Percentiles rank a stretch among this genome's conserved stretches.
phyloP scores from a whole-genome alignment of 257 asterid genomes.

The Fraxinus excelsior region DNA sequence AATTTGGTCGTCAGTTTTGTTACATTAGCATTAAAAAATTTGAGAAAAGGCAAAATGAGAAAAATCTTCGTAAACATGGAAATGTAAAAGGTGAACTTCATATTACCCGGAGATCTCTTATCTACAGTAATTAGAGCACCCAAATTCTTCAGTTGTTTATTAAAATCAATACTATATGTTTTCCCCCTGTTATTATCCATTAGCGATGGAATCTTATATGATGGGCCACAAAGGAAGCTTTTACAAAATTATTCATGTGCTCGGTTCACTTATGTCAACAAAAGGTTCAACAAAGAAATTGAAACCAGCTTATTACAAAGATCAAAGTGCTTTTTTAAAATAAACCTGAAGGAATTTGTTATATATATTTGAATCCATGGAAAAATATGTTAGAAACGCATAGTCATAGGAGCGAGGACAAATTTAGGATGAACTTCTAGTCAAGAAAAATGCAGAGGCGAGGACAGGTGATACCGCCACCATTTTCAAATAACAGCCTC shows the following conservation, averaged over 20 bases:
- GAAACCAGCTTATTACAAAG: not conserved
- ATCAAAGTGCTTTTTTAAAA: not conserved
- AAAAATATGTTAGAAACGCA: not conserved
- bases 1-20: conserved; percentile 16
- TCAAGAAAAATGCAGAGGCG: not conserved
- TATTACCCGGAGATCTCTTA: not conserved
- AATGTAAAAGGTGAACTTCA: not conserved
- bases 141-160: not conserved
- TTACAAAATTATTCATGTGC: not conserved
- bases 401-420: not conserved
- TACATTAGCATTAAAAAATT: conserved; percentile 8
- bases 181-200: not conserved
- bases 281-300: not conserved
- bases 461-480: not conserved
- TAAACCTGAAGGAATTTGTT: not conserved
- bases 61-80: not conserved
- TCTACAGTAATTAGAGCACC: not conserved
- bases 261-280: not conserved
- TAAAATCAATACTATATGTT: not conserved
- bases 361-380: not conserved
- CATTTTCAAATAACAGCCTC: not conserved
- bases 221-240: not conserved
- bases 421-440: not conserved
- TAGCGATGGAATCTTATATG: not conserved
- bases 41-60: not conserved